phyloP scores from a whole-genome alignment of 129 eudicot genomes.

The Flaveria trinervia region DNA sequence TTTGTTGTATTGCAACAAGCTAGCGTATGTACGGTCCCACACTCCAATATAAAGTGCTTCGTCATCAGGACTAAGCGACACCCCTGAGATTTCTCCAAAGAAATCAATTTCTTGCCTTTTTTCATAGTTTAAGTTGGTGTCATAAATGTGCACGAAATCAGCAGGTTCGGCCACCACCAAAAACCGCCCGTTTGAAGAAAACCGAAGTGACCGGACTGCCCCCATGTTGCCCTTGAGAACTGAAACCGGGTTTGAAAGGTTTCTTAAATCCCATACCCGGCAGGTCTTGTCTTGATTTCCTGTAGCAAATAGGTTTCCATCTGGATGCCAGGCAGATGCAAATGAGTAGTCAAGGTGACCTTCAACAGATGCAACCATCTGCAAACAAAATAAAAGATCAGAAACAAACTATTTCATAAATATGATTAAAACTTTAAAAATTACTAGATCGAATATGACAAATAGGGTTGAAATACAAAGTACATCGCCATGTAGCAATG shows the following conservation, averaged over 20 bases:
- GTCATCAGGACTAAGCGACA: constrained; percentile 74
- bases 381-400: constrained; percentile 14
- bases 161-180: constrained; percentile 86
- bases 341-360: constrained; percentile 91
- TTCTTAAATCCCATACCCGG: constrained; percentile 85
- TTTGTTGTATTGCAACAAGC: constrained; percentile 74
- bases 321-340: constrained; percentile 93
- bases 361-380: constrained; percentile 62
- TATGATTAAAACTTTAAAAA: neutral
- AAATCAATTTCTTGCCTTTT: constrained; percentile 76
- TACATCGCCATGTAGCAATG: neutral
- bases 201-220: constrained; percentile 77
- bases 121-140: constrained; percentile 38
- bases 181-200: constrained; percentile 73
- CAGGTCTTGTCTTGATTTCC: constrained; percentile 96
- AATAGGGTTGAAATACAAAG: neutral
- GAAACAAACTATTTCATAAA: neutral
- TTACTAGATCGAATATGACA: neutral
- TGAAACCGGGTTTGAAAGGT: constrained; percentile 53
- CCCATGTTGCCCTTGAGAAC: constrained; percentile 89
- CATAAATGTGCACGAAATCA: constrained; percentile 79
- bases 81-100: constrained; percentile 91
- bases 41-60: constrained; percentile 74
- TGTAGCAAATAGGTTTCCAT: constrained; percentile 65
- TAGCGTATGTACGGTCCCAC: constrained; percentile 89